Base-by-base conservation (phyloP, 768 basidiomycete species). In the Pholiota conissans region DNA sequence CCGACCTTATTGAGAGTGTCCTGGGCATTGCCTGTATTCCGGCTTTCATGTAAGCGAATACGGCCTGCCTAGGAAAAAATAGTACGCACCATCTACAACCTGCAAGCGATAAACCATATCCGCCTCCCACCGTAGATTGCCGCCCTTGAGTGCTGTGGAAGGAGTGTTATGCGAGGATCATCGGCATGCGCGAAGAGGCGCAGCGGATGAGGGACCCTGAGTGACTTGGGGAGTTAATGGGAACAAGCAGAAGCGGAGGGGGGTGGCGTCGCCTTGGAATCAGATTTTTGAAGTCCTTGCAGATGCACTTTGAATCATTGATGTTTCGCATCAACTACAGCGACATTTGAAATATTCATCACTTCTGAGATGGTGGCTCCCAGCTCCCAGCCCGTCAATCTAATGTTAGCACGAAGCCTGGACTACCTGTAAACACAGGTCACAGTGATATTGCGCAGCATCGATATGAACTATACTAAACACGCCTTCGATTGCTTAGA, bases 1-100 rank as follows among this genome's bases (percentile, higher is more conserved):
- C 49, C 62, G 16, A 55, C 46, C 13, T 52, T 47, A 48, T 67
- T 53, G 52, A 61, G 26, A 24, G 24, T 48, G 13, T 18, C 30
- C 34, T 45, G 29, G n/a, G 28, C 42, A 20, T 54, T 20, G 37
- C 52, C 52, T 52, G 22, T 26, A 52, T 3, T 5, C 16, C 16
- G 26, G 40, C 7, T n/a, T n/a, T 22, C 29, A 24, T 14, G n/a
- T 54, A 28, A 54, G 26, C 28, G 20, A 24, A 28, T 22, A 10
- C 39, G 29, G 14, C 5, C 26, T 32, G n/a, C n/a, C 10, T 24
- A 52, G 16, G 14, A 11, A 45, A 24, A 18, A 45, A 13, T 6
- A 24, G 11, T 18, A 54, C 53, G 28, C 29, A 54, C 53, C 53
- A 14, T 46, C 20, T 32, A 20, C 22, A 18, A 18, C 35, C 52